Conservation (phyloP, 306 rosid species). For the Neltuma alba region DNA sequence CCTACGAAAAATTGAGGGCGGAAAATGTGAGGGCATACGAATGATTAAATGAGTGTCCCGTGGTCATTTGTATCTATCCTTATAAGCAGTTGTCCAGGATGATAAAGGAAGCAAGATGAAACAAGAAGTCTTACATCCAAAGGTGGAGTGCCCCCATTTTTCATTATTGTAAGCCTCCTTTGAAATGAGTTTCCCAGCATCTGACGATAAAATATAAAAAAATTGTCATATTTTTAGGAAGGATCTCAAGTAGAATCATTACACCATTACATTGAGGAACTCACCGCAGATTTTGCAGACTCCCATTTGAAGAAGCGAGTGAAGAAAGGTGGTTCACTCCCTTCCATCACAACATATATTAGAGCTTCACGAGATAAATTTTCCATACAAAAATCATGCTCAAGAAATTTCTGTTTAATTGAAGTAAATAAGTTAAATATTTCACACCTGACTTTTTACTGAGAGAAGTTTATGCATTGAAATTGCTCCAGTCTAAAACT, state of each 20-base stretch:
- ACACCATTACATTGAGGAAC: slow-evolving; percentile 33
- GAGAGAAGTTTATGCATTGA: slow-evolving; percentile 11
- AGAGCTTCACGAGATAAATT: slow-evolving; percentile 74
- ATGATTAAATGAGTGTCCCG: background rate
- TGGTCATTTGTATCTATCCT: slow-evolving; percentile 21
- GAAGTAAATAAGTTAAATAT: slow-evolving; percentile 34
- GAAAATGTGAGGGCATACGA: slow-evolving; percentile 6
- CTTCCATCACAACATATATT: slow-evolving; percentile 79
- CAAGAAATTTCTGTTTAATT: slow-evolving; percentile 80
- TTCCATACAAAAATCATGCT: slow-evolving; percentile 84
- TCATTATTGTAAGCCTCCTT: slow-evolving; percentile 80
- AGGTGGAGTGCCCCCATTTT: slow-evolving; percentile 67
- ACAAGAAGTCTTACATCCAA: slow-evolving; percentile 63
- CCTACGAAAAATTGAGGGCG: background rate
- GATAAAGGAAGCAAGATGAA: slow-evolving; percentile 37
- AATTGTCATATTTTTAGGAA: slow-evolving; percentile 29
- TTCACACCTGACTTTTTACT: slow-evolving; percentile 23
- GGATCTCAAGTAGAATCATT: slow-evolving; percentile 19
- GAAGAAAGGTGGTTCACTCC: slow-evolving; percentile 94
- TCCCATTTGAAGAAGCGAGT: slow-evolving; percentile 98
- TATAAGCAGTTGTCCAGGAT: slow-evolving; percentile 13
- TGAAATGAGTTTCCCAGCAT: slow-evolving; percentile 98
- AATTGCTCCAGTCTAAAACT: slow-evolving; percentile 6
- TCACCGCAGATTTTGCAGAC: slow-evolving; percentile 80
- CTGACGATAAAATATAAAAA: slow-evolving; percentile 46